Conservation (phyloP, 176 grass and related monocot species). For the Eleusine coracana region DNA sequence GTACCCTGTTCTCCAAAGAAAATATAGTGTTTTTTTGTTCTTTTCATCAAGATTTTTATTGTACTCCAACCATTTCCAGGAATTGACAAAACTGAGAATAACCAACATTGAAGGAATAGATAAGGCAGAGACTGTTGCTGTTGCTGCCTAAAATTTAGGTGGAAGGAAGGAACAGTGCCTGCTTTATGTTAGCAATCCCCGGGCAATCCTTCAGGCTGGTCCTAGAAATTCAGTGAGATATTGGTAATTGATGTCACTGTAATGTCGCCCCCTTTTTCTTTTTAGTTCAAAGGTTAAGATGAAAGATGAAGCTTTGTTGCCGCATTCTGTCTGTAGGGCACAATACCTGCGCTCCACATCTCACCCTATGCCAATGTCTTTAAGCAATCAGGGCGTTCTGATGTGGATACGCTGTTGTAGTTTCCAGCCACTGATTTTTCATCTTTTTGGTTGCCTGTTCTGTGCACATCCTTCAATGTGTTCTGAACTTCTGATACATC, state of each 20-base stretch:
- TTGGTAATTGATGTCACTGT: not conserved
- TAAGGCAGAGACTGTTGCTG: conserved; percentile 51
- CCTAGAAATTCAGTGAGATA: conserved; percentile 19
- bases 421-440: conserved; percentile 29
- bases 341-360: not conserved
- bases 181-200: conserved; percentile 22
- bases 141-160: conserved; percentile 56
- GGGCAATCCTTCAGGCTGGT: conserved; percentile 24
- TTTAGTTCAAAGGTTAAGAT: conserved; percentile 27
- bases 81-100: conserved; percentile 94
- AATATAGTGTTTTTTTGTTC: not conserved
- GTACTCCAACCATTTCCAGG: conserved; percentile 55
- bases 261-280: conserved; percentile 23
- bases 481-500: not conserved
- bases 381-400: not conserved
- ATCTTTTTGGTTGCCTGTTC: not conserved
- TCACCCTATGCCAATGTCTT: conserved; percentile 10
- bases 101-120: conserved; percentile 89
- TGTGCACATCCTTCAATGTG: not conserved
- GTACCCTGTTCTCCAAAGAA: conserved; percentile 5
- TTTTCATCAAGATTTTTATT: conserved; percentile 19
- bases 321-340: not conserved
- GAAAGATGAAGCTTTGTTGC: conserved; percentile 26
- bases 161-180: conserved; percentile 8
- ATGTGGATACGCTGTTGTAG: conserved; percentile 24